These are phyloP conservation scores for Venturia asperata DNA, from an alignment of 2,329 filamentous ascomycete species.

Conservation along the genomic window DNA sequence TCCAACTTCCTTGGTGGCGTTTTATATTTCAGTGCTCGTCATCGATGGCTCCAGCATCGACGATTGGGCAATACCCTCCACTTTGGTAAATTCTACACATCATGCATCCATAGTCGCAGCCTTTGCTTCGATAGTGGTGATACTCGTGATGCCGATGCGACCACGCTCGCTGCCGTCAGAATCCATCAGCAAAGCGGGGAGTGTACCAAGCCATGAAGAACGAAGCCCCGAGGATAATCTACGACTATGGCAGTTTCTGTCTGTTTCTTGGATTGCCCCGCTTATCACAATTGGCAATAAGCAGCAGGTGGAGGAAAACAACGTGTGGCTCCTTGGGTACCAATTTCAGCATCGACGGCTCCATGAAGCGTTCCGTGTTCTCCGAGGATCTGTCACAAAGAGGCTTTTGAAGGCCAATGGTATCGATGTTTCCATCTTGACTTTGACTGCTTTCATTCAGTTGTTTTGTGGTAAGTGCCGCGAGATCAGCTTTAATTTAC, in stretches of 20 bases:
- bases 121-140: slow-evolving; percentile 41
- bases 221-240: slow-evolving; percentile 74
- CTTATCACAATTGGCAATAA: slow-evolving; percentile 59
- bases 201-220: slow-evolving; percentile 49
- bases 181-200: slow-evolving; percentile 54
- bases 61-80: background rate
- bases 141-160: slow-evolving; percentile 64
- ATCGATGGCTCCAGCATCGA: slow-evolving; percentile 25
- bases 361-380: slow-evolving; percentile 65
- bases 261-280: slow-evolving; percentile 73
- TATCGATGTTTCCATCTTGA: slow-evolving; percentile 4
- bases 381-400: slow-evolving; percentile 59
- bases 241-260: slow-evolving; percentile 75
- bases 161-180: slow-evolving; percentile 47
- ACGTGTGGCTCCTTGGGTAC: slow-evolving; percentile 73
- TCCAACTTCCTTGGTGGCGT: slow-evolving; percentile 34
- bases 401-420: slow-evolving; percentile 49
- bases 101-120: slow-evolving; percentile 29
- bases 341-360: slow-evolving; percentile 75
- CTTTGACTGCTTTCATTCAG: slow-evolving; percentile 54
- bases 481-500: background rate
- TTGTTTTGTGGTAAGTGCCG: slow-evolving; percentile 44
- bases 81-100: slow-evolving; percentile 27
- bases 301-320: slow-evolving; percentile 64
- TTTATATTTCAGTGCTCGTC: slow-evolving; percentile 30